Percentiles rank a stretch among this genome's conserved stretches.
Conservation (phyloP, 495 filamentous ascomycete species). For the Neurospora tetraspora region DNA sequence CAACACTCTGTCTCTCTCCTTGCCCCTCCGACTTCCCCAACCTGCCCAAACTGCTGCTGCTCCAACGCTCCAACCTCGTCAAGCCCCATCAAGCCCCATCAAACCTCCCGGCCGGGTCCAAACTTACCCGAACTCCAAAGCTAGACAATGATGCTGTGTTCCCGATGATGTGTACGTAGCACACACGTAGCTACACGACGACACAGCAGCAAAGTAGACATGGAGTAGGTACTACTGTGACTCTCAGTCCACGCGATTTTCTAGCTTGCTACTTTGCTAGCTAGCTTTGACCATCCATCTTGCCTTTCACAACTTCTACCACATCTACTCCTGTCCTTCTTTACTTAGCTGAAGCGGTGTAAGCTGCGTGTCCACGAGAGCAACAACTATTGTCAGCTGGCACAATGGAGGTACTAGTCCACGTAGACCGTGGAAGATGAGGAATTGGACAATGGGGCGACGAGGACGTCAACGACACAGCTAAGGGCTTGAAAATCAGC, state of each 20-base stretch:
- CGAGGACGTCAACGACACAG: background rate
- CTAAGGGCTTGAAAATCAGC: background rate
- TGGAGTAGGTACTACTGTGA: background rate
- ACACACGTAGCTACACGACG: background rate
- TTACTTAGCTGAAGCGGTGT: background rate
- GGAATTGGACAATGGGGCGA: background rate
- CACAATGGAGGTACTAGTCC: background rate
- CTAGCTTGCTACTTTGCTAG: background rate
- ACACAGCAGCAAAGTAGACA: background rate
- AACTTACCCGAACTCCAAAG: background rate
- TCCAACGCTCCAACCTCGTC: background rate
- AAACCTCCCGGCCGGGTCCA: background rate
- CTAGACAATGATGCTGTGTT: background rate
- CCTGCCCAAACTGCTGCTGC: too few relatives aligned
- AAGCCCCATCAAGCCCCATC: background rate
- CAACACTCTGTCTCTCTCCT: background rate
- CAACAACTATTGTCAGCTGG: background rate
- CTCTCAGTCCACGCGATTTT: background rate
- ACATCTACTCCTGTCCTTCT: background rate
- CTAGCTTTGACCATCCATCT: background rate
- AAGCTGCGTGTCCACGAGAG: background rate
- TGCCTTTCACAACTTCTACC: background rate
- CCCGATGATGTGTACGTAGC: background rate
- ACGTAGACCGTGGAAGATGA: background rate
- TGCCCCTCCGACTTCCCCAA: background rate